Percentiles rank a stretch among this genome's conserved stretches.
Conservation (phyloP, 2,329 filamentous ascomycete species). For the Diaporthe ampelina region DNA sequence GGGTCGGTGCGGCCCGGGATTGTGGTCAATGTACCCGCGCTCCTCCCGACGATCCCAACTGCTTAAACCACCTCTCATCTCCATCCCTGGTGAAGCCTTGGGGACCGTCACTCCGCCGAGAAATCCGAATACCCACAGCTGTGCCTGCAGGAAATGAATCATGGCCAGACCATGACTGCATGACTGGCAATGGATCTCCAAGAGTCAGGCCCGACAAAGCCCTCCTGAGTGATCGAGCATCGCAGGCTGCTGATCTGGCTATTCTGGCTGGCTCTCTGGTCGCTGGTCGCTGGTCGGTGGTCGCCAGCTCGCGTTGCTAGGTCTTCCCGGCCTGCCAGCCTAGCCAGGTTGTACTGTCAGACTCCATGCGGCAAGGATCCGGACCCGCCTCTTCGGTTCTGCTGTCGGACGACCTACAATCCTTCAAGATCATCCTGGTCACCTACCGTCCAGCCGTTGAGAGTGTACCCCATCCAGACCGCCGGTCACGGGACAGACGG, state of each 20-base stretch:
- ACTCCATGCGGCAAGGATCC: conserved; percentile 4
- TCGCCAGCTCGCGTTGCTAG: neutral
- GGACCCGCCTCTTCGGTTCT: neutral
- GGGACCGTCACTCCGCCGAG: neutral
- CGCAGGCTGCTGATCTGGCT: neutral
- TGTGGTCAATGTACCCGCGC: conserved; percentile 12
- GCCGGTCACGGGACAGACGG: conserved; percentile 5
- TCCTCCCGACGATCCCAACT: conserved; percentile 19
- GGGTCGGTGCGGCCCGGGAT: conserved; percentile 13
- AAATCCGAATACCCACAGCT: conserved; percentile 3
- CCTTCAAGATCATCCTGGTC: neutral
- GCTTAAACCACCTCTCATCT: conserved; percentile 5
- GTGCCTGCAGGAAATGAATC: conserved; percentile 27
- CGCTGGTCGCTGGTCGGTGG: too few relatives aligned
- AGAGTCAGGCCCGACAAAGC: neutral
- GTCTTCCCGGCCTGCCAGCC: neutral
- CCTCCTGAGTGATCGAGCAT: neutral
- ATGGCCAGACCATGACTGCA: neutral
- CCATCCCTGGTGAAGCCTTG: neutral
- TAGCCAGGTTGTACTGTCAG: too few relatives aligned
- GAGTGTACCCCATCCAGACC: neutral
- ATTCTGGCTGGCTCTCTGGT: neutral
- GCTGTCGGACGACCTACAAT: neutral
- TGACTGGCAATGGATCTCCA: neutral
- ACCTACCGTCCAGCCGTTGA: neutral